Evolutionary conservation across 805 yeast genomes (phyloP), one percentile per base, ranked within the genome.

Genomic region (Yarrowia sp.): DNA sequence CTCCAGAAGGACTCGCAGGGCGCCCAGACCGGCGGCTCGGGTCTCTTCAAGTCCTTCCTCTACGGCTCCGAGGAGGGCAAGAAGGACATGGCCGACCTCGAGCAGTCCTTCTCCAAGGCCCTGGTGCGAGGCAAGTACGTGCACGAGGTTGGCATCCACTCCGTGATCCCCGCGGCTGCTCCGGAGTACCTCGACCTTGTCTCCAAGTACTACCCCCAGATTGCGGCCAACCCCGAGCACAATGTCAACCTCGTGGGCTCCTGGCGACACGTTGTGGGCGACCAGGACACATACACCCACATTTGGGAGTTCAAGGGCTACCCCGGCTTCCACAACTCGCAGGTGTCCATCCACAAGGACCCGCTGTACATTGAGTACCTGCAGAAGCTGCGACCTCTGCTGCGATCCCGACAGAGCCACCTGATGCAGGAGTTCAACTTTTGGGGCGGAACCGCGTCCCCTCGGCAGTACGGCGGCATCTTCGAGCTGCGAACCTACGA

Each of bases 391-490:
- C 71, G 78, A 18, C 68, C 70, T 2, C 63, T 68, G 33, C 69
- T 76, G 18, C 68, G 74, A 35, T 67, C 74, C 14, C 72, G 80
- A 25, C 68, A 66, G 42, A 67, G 70, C 27, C 69, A 72, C 42
- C 63, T 76, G n/a, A 70, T 75, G 66, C 80, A 77, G 62, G 80
- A 76, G 65, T 76, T 76, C 68, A 68, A 71, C 60, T 76, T 76
- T 68, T 76, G 80, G 80, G 79, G 80, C 16, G 79, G 79, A 13
- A 76, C 80, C 10, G 76, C 80, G 3, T 67, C 74, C 0, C 80
- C 80, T 6, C 74, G 74, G 22, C 63, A 67, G 25, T 69, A 74
- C 16, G 80, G 80, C 19, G 80, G 80, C 7, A 64, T 76, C 22
- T 76, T 76, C 56, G 80, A 76, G 67, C 73, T 76, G 22, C 70